Percentiles rank a stretch among this genome's conserved stretches.
phyloP scores from a whole-genome alignment of 768 basidiomycete genomes.

The Suillus subalutaceus region DNA sequence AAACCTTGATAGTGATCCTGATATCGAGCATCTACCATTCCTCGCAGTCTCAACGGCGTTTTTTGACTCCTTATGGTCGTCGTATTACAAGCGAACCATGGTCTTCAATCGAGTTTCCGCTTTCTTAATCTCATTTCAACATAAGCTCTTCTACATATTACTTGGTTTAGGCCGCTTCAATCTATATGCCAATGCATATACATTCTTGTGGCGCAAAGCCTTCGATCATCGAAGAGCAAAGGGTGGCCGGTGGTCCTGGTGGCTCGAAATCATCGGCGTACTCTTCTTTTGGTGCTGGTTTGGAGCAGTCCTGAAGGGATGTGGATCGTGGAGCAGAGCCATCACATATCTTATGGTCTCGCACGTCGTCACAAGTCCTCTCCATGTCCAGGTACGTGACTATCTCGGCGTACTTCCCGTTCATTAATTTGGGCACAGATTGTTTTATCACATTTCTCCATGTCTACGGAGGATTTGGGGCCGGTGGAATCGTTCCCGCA shows the following conservation, averaged over 20 bases:
- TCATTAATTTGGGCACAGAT: slow-evolving; percentile 51
- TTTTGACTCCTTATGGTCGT: slow-evolving; percentile 85
- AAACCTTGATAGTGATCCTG: slow-evolving; percentile 61
- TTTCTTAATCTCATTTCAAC: slow-evolving; percentile 75
- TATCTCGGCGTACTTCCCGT: not conserved
- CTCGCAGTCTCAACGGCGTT: slow-evolving; percentile 91
- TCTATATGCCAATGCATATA: slow-evolving; percentile 87
- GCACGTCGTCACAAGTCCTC: slow-evolving; percentile 83
- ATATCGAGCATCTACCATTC: slow-evolving; percentile 90
- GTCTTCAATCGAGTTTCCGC: slow-evolving; percentile 71
- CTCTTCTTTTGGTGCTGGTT: slow-evolving; percentile 93
- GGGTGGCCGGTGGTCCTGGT: slow-evolving; percentile 79
- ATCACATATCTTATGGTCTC: slow-evolving; percentile 81
- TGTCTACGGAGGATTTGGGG: slow-evolving; percentile 91
- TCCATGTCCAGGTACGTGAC: slow-evolving; percentile 85
- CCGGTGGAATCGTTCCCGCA: slow-evolving; percentile 90
- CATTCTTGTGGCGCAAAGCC: slow-evolving; percentile 66
- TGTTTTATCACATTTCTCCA: slow-evolving; percentile 96
- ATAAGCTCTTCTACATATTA: slow-evolving; percentile 90
- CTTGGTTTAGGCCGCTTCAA: slow-evolving; percentile 94
- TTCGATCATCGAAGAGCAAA: slow-evolving; percentile 63
- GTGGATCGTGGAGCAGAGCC: slow-evolving; percentile 70
- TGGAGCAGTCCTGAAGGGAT: slow-evolving; percentile 64
- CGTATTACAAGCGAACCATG: slow-evolving; percentile 92
- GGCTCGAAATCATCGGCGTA: slow-evolving; percentile 74